phyloP scores from a whole-genome alignment of 2,329 filamentous ascomycete genomes.

The Ascomycota sp. region DNA sequence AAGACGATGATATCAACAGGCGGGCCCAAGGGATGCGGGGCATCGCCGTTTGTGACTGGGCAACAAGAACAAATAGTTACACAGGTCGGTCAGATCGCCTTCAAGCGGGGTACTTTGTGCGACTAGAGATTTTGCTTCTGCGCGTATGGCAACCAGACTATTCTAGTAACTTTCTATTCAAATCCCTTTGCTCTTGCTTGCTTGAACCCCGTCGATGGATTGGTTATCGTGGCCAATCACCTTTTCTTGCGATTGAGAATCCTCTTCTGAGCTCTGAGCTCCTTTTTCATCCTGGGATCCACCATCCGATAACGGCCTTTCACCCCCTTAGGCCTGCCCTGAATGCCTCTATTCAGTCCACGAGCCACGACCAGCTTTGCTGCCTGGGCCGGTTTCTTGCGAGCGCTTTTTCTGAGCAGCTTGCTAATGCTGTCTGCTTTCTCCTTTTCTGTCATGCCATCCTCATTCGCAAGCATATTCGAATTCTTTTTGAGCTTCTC shows the following conservation, averaged over 20 bases:
- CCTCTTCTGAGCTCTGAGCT: conserved; percentile 72
- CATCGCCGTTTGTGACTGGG: too few species aligned
- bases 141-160: too few species aligned
- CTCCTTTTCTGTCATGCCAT: conserved; percentile 87
- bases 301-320: conserved; percentile 98
- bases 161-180: too few species aligned
- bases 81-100: too few species aligned
- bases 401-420: conserved; percentile 61
- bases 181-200: too few species aligned
- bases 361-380: conserved; percentile 79
- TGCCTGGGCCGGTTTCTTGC: conserved; percentile 68
- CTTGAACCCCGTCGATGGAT: too few species aligned
- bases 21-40: too few species aligned
- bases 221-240: background rate
- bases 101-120: too few species aligned
- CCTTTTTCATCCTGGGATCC: conserved; percentile 89
- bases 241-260: conserved; percentile 42
- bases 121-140: too few species aligned
- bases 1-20: too few species aligned
- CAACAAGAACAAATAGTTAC: too few species aligned
- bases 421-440: conserved; percentile 72
- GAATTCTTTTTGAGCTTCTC: conserved; percentile 97
- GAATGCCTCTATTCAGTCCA: conserved; percentile 66
- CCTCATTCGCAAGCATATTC: conserved; percentile 72
- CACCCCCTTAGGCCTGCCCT: conserved; percentile 72